Base-by-base conservation (phyloP, 2,329 filamentous ascomycete genomes). In the Nakataea oryzae region DNA sequence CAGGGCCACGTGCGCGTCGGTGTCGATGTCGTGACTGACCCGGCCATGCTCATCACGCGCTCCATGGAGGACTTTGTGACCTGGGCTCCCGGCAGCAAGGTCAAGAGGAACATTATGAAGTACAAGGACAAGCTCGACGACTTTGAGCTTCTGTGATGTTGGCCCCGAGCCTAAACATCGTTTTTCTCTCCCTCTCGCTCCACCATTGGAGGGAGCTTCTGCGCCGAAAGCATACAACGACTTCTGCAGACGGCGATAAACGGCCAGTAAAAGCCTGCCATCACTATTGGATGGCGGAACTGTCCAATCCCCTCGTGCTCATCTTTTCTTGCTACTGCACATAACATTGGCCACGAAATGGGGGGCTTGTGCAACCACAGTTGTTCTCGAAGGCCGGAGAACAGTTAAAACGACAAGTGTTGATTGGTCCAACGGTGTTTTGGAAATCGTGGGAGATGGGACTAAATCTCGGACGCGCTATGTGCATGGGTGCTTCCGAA, bases 11-110 rank as follows among this genome's bases (percentile, higher is more conserved):
- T 97, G 3, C 82, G 93, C 58, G 91, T 96, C 1, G 93, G 93
- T 14, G 93, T 91, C 0, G 91, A 97, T 71, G 89, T 93, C 1
- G 84, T 97, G 29, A 96, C 90, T 2, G 93, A 97, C 72, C 87
- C 92, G 30, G 93, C 92, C 0, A 97, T 92, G 70, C 75, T 97
- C 61, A 91, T 97, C 9, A 95, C 91, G 50, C 82, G 93, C 66
- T 90, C 86, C 64, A 91, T 96, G 83, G 93, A 97, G 76, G 93
- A 97, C 76, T 96, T 96, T 73, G 89, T 97, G 24, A 97, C 93
- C 0, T 97, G 93, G 93, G 88, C 93, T 12, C 90, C 96, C 70
- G 91, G 91, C 64, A 96, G 91, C 75, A 97, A 97, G 89, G 93
- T 97, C 74, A 96, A 96, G 88, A 85, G 89, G 72, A 95, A 92